Evolutionary conservation across 179 eudicot species (phyloP).

Genomic region (Spinacia oleracea): DNA sequence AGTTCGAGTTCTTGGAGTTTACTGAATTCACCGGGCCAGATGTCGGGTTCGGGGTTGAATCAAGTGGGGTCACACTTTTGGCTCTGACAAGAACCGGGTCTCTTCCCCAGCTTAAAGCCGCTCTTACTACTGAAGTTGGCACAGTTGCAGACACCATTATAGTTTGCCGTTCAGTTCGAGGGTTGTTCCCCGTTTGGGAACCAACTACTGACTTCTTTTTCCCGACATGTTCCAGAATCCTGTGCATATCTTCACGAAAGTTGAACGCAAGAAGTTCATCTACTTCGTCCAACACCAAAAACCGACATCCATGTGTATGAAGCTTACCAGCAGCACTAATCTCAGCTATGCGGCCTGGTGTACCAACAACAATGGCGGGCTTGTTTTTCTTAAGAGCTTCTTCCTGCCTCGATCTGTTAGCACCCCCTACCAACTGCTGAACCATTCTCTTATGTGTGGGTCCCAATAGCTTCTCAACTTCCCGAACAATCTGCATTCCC

Average conservation of each 20-base stretch:
- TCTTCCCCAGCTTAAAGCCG: conserved; percentile 76
- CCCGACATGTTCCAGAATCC: conserved; percentile 88
- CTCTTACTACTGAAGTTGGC: conserved; percentile 82
- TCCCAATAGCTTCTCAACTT: conserved; percentile 78
- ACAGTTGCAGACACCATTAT: conserved; percentile 94
- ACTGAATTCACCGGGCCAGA: conserved; percentile 40
- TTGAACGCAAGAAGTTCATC: conserved; percentile 81
- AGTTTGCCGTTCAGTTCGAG: conserved; percentile 51
- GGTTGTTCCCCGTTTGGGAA: conserved; percentile 19
- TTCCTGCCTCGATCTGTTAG: conserved; percentile 79
- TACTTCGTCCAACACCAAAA: conserved; percentile 81
- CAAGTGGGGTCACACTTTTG: conserved; percentile 54
- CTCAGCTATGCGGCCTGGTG: conserved; percentile 91
- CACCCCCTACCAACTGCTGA: conserved; percentile 95
- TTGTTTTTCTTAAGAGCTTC: conserved; percentile 90
- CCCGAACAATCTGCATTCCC: conserved; percentile 95
- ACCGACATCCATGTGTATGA: conserved; percentile 74
- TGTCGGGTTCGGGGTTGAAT: conserved; percentile 45
- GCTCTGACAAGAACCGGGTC: conserved; percentile 85
- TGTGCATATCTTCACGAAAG: conserved; percentile 86
- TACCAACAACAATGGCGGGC: conserved; percentile 84
- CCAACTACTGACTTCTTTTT: conserved; percentile 51
- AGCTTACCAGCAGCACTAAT: conserved; percentile 85
- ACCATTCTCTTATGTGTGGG: conserved; percentile 71
- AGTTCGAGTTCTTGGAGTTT: conserved; percentile 20